Base-by-base conservation (phyloP, 768 basidiomycete species). In the Hydnomerulius pinastri region DNA sequence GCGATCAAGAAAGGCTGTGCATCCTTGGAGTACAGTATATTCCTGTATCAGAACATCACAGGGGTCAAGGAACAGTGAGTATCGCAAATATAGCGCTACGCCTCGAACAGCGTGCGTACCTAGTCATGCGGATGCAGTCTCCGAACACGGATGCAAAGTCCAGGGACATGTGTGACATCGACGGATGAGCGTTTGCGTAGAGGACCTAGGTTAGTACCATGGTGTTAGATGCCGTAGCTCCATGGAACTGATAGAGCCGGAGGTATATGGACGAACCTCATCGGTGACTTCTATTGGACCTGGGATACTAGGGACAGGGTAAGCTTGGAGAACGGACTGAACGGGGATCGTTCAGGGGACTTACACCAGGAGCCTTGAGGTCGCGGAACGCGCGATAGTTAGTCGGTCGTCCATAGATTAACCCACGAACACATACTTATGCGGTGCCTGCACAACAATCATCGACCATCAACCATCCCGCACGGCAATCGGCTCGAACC, bases 1-100 rank as follows among this genome's bases (percentile, higher is more conserved):
- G 94, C 86, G 54, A 98, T 88, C 60, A 99, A 72, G 77, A 99
- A 93, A 0, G 93, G 92, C 63, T 98, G 97, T 0, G 79, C 90
- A 20, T 76, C 73, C 47, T 82, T 78, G 25, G 96, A 87, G 64
- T 83, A 85, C 18, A 98, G 71, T 6, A 98, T 85, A 47, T 90
- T 74, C 54, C 90, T 87, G 55, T 33, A 45, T 2, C 2, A 9
- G 1, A 10, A 55, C 35, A 45, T 2, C 2, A 9, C 2, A 10
- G 11, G 6, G 38, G 10, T 2, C 12, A 51, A n/a, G 2, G n/a
- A 33, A 13, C 30, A 56, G 21, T 1, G n/a, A 6, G 44, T 25
- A 48, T 29, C 7, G 41, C 8, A 41, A 43, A 44, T 48, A 43
- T 11, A 43, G 12, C n/a, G n/a, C n/a, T n/a, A n/a, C n/a, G n/a